Base-by-base conservation (phyloP, 306 rosid genomes). In the Begonia masoniana region DNA sequence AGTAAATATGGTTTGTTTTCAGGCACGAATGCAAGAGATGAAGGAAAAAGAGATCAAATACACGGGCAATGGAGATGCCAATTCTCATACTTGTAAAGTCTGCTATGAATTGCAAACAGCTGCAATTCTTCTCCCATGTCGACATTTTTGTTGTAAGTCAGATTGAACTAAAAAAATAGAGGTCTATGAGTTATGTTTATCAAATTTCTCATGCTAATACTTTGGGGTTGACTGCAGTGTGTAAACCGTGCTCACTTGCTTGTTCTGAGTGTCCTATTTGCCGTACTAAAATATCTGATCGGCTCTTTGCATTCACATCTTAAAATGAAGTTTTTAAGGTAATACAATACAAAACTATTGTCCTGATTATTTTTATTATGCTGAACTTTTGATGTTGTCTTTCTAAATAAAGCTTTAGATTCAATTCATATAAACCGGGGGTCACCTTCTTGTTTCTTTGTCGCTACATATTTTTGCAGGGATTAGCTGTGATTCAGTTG, bases 1-100 rank as follows among this genome's bases (percentile, higher is more conserved):
- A 51, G 15, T 41, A 45, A 45, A 45, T 45, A 45, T 57, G 49
- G 15, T 59, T 2, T 46, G 15, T 58, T 65, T 59, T 51, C 82
- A 91, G 97, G 95, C 97, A 55, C 83, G 96, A 56, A 83, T 91
- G 94, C 85, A 82, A 73, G 97, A 85, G 76, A 91, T 91, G 84
- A 91, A 83, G 75, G 97, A 85, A 55, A 91, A 82, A 63, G 97
- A 91, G 64, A 82, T 82, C 52, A 78, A 73, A 71, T 78, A 81
- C 67, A 76, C 69, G 43, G 85, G 79, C 47, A 91, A 77, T 51
- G 96, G 94, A 56, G 97, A 91, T 71, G 78, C 82, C 67, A 81
- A 78, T 77, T 85, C 96, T 53, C 96, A 85, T 65, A 73, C 75
- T 66, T 91, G 97, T 68, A 91, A 91, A 91, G 95, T 91, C 58